Base-by-base conservation (phyloP, 2,329 filamentous ascomycete genomes). In the Cercospora nicotianae region DNA sequence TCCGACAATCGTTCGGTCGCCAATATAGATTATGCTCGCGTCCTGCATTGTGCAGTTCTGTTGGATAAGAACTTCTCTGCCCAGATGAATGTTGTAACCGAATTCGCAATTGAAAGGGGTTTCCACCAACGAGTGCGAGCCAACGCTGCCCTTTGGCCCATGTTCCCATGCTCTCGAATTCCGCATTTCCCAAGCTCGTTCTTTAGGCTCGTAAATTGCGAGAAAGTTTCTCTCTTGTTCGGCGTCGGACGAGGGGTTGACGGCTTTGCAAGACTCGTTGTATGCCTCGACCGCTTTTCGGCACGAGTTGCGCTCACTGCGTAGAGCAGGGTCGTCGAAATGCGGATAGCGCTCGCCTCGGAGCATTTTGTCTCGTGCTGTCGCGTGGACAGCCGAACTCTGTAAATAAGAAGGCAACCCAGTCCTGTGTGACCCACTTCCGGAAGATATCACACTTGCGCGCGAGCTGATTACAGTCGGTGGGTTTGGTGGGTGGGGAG, bases 61-160 rank as follows among this genome's bases (percentile, higher is more conserved):
- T 18, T 91, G 92, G 72, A 99, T 91, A 65, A 90, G 87, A 2
- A 96, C 92, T 71, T 95, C 90, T 73, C 94, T 90, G 12, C 92
- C 94, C 72, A 99, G 91, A 59, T 87, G 87, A 74, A 98, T 91
- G 78, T 99, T 98, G 81, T 97, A 98, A 0, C 95, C 95, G 76
- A 97, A 97, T 75, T 97, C 93, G 78, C 94, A 97, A 58, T 86
- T 89, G 79, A 99, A 98, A 0, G 94, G 94, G 2, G 91, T 89
- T 75, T 97, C 93, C 28, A 99, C 91, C 51, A 90, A 84, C 5
- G 92, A 90, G 65, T 90, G 88, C 16, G 89, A 86, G n/a, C 92
- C 92, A 5, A 95, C 86, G 26, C 84, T 86, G 65, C 87, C 91
- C 65, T 82, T 69, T 12, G 73, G 76, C 1, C 72, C 72, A 33